Evolutionary conservation across 176 grass and related monocot species (phyloP), one percentile per base, ranked within the genome.

Genomic region (Oryza rufipogon): DNA sequence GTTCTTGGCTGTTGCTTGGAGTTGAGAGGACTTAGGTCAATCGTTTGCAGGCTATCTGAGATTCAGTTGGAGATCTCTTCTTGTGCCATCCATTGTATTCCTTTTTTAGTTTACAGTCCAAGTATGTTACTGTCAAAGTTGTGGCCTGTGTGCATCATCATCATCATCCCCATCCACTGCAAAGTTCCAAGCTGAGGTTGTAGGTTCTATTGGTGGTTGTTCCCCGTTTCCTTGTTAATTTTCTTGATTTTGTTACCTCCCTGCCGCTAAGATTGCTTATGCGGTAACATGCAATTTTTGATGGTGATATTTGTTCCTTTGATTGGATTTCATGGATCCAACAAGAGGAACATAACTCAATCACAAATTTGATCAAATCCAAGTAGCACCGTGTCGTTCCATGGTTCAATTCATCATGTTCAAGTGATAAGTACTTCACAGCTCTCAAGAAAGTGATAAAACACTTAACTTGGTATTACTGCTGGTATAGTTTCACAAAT

Each of bases 351-450:
- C 15, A 70, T 25, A 25, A 25, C 25, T 67, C 15, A 67, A 32
- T 73, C n/a, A 51, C 58, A 74, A 51, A 80, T 52, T 28, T 48
- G 26, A 15, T 20, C 9, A 17, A 28, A 19, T 26, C 17, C 42
- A 28, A 19, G 15, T 48, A 48, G 1, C 39, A 4, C 7, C 12
- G 14, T 61, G 11, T 16, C 7, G 34, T 83, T 12, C 1, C 17
- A 85, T 52, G 41, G 13, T 71, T 85, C 13, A 77, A 48, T 63
- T 74, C 73, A 22, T 33, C 58, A 74, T 83, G 60, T 23, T 78
- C 33, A 73, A 38, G 36, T 5, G 5, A 38, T 38, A 38, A 38
- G 36, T 38, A 38, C 0, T 38, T 38, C 5, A 54, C 33, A 67
- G 16, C 3, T 56, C 0, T 3, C 6, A 19, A 7, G 7, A 56